Conservation (phyloP, 192 early-diverging fungal genomes). For the Podila horticola region DNA sequence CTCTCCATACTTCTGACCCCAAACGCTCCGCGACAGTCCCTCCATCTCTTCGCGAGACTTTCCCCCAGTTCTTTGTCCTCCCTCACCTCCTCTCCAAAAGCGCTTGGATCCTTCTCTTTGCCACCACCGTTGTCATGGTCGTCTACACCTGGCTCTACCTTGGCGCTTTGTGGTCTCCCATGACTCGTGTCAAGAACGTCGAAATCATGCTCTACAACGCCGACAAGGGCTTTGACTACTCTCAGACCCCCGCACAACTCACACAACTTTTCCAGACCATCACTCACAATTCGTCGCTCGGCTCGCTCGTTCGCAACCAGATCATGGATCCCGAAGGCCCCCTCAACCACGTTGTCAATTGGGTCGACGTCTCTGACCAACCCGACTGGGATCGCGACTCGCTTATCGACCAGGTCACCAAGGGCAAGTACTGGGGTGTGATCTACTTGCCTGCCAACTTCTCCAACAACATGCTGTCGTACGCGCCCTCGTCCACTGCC, state of each 20-base stretch:
- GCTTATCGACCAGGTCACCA: slow-evolving; percentile 21
- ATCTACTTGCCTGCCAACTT: slow-evolving; percentile 49
- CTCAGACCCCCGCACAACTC: slow-evolving; percentile 29
- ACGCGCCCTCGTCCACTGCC: slow-evolving; percentile 23
- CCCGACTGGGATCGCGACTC: slow-evolving; percentile 28
- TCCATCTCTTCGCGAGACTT: slow-evolving; percentile 5
- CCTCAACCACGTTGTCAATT: slow-evolving; percentile 34
- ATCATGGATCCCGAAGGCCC: slow-evolving; percentile 38
- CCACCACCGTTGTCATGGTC: slow-evolving; percentile 31
- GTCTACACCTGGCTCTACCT: slow-evolving; percentile 48
- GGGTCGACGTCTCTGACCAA: slow-evolving; percentile 27
- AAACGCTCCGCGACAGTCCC: background rate
- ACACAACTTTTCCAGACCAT: slow-evolving; percentile 33
- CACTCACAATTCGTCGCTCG: slow-evolving; percentile 31
- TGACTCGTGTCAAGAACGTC: slow-evolving; percentile 45
- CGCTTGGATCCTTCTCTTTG: slow-evolving; percentile 25
- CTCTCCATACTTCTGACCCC: background rate
- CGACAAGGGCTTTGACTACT: slow-evolving; percentile 42
- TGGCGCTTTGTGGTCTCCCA: slow-evolving; percentile 37
- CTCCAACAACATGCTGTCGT: slow-evolving; percentile 45
- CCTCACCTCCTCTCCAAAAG: slow-evolving; percentile 40
- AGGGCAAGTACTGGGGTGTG: slow-evolving; percentile 31
- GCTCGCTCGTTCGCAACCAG: slow-evolving; percentile 18
- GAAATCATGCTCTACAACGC: slow-evolving; percentile 43
- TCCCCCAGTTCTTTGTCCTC: slow-evolving; percentile 44